Percentiles rank a stretch among this genome's conserved stretches.
Evolutionary conservation across 371 early-diverging fungal species (phyloP).

Genomic region (Zychaea mexicana): DNA sequence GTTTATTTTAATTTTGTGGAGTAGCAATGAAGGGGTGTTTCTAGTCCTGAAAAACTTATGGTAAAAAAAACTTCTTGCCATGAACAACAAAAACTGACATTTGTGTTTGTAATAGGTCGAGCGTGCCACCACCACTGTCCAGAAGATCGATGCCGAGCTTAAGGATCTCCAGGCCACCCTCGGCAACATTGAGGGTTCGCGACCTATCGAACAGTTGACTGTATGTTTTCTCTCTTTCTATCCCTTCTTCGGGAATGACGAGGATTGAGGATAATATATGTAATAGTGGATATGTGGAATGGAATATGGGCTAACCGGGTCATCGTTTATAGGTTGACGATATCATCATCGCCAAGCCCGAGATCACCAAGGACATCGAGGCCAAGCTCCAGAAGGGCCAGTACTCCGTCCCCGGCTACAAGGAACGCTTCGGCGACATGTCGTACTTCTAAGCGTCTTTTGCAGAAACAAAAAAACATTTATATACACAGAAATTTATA

Average conservation of each 20-base stretch:
- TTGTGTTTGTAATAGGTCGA: conserved; percentile 62
- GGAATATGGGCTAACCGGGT: no score
- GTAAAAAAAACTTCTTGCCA: no score
- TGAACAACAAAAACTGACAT: neutral
- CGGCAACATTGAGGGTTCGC: conserved; percentile 90
- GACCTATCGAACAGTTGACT: conserved; percentile 95
- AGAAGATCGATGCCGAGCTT: conserved; percentile 85
- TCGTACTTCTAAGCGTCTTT: conserved; percentile 67
- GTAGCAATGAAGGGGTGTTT: no score
- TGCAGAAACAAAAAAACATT: neutral
- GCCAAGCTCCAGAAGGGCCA: conserved; percentile 90
- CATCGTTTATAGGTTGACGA: conserved; percentile 78
- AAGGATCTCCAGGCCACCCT: conserved; percentile 88
- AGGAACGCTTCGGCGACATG: conserved; percentile 87
- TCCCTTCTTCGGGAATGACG: neutral
- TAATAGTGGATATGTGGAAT: conserved; percentile 3
- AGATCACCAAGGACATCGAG: conserved; percentile 85
- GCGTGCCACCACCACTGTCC: conserved; percentile 83
- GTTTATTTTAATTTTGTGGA: no score
- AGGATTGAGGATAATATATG: neutral
- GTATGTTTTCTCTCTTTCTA: conserved; percentile 47
- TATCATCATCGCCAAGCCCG: conserved; percentile 91
- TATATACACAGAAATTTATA: neutral
- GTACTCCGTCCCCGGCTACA: conserved; percentile 93
- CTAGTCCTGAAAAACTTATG: no score